Conservation (phyloP, 306 rosid species). For the Prosopis cineraria region DNA sequence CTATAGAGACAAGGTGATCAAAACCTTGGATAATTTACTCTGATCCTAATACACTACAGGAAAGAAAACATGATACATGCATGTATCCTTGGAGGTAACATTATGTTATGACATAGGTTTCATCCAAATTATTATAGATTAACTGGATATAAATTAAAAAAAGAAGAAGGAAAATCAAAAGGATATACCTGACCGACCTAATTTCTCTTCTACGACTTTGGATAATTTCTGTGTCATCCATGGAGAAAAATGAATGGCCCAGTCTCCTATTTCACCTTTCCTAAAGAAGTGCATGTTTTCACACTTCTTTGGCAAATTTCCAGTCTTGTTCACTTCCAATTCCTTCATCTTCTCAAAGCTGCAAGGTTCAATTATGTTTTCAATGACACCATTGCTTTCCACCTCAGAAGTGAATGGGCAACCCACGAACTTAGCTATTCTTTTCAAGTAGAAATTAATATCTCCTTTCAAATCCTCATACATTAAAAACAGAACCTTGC, state of each 20-base stretch:
- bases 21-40: no score
- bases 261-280: conserved; percentile 48
- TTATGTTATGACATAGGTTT: no score
- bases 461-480: conserved; percentile 61
- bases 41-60: no score
- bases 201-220: not conserved
- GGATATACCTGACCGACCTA: not conserved
- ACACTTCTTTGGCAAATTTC: no score
- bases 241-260: not conserved
- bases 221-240: not conserved
- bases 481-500: conserved; percentile 53
- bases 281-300: not conserved
- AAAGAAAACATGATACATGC: no score
- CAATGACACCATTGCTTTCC: not conserved
- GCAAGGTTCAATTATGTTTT: not conserved
- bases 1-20: no score
- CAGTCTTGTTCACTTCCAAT: not conserved
- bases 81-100: no score
- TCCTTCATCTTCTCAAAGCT: not conserved
- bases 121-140: no score
- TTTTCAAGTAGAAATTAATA: not conserved
- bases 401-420: not conserved
- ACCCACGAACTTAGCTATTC: not conserved
- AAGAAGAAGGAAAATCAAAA: not conserved
- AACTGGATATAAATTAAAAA: no score